Percentiles rank a stretch among this genome's conserved stretches.
Conservation (phyloP, 2,329 filamentous ascomycete species). For the Graphilbum ipis-grandicollis region DNA sequence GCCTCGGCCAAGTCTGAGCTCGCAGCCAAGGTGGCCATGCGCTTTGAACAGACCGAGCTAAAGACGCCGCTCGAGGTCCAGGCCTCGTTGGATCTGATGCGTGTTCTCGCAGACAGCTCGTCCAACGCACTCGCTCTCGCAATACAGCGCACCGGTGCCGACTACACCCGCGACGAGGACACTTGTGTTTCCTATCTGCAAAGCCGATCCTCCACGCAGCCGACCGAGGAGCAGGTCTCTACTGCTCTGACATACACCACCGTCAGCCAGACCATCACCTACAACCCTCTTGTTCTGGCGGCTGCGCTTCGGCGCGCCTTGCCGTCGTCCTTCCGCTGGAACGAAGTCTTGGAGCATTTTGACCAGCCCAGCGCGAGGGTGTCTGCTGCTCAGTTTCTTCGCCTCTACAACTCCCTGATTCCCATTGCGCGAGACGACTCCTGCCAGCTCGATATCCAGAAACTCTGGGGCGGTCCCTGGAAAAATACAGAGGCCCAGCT, state of each 20-base stretch:
- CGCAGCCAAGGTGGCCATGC: constrained; percentile 44
- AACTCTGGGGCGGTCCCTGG: constrained; percentile 83
- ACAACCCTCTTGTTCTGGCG: constrained; percentile 38
- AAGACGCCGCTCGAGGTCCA: constrained; percentile 54
- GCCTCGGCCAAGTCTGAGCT: constrained; percentile 56
- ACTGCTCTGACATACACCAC: constrained; percentile 53
- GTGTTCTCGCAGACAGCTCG: constrained; percentile 42
- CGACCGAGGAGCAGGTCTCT: constrained; percentile 70
- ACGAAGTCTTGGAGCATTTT: constrained; percentile 60
- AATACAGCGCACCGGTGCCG: constrained; percentile 58
- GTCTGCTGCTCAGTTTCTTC: constrained; percentile 63
- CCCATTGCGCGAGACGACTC: constrained; percentile 47
- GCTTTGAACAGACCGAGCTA: constrained; percentile 48
- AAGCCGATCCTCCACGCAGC: constrained; percentile 31
- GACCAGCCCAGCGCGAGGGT: constrained; percentile 64
- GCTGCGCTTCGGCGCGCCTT: constrained; percentile 45
- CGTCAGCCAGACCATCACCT: constrained; percentile 36
- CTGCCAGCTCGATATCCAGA: constrained; percentile 62
- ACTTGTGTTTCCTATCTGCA: constrained; percentile 38
- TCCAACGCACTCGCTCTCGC: constrained; percentile 41
- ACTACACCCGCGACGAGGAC: constrained; percentile 62
- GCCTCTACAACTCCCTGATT: constrained; percentile 62
- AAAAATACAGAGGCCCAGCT: constrained; percentile 72
- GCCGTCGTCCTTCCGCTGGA: constrained; percentile 47
- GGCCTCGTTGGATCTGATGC: constrained; percentile 50